Base-by-base conservation (phyloP, 805 yeast genomes). In the Clavispora phyllophila region DNA sequence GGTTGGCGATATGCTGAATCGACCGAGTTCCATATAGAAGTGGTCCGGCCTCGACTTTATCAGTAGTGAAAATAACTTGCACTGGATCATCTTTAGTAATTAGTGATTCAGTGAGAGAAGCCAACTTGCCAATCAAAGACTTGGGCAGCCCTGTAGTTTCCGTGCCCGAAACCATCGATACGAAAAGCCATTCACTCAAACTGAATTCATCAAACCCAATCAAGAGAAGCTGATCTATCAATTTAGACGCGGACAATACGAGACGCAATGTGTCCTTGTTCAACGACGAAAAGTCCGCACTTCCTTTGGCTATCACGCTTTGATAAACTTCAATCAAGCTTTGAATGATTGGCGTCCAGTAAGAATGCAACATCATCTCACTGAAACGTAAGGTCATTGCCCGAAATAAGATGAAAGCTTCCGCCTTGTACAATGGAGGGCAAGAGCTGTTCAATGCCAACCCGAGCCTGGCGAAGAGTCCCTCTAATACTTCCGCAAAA, bases 181-280 rank as follows among this genome's bases (percentile, higher is more conserved):
- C 76, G 56, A 88, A 93, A 2, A 93, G 66, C 98, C 98, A 91
- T 54, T 88, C 93, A 47, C 78, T 57, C 61, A 78, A 56, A 62
- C 81, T 82, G 69, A 91, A 73, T 44, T 88, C 96, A 57, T 90
- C 97, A 33, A 74, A 73, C 28, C 81, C 78, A 43, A 89, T 51
- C 2, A 84, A 69, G 17, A 91, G 59, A 18, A 89, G 60, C 24
- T 85, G 73, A 57, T 91, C 99, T 37, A 93, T 66, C 13, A 93
- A 65, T 60, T 90, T 91, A 54, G 88, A 82, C 0, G 84, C 85
- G 43, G 77, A 76, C 26, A 83, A 64, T 2, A 79, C 51, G 12
- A 76, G 56, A 19, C 55, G 57, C 26, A 72, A 54, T 23, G 77
- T 74, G 4, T 72, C 58, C 3, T 56, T 54, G 2, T 61, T 55